Conservation (phyloP, 192 early-diverging fungal species). For the Backusella luteola region DNA sequence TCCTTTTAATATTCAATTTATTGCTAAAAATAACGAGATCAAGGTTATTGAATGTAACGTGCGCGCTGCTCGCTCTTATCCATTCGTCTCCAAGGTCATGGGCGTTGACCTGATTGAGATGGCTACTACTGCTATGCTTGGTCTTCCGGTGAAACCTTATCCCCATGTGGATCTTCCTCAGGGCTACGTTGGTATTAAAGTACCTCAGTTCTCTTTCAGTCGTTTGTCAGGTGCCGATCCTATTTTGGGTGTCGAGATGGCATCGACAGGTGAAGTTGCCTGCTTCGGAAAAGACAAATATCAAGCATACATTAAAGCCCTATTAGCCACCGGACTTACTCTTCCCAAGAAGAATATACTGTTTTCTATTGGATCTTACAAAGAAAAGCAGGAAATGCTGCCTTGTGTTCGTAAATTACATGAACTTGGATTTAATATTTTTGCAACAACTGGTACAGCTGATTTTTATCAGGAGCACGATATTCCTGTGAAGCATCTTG, state of each 20-base stretch:
- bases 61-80: constrained; percentile 94
- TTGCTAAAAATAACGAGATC: constrained; percentile 99
- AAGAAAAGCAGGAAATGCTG: constrained; percentile 97
- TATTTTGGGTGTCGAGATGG: constrained; percentile 98
- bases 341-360: constrained; percentile 96
- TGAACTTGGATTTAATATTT: constrained; percentile 86
- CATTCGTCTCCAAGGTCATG: constrained; percentile 96
- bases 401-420: constrained; percentile 83
- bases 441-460: constrained; percentile 95
- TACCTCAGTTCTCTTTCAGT: constrained; percentile 97
- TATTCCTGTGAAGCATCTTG: constrained; percentile 89
- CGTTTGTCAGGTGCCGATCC: constrained; percentile 96
- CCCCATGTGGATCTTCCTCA: constrained; percentile 66
- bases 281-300: constrained; percentile 98
- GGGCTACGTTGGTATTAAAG: constrained; percentile 94
- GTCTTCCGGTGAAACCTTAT: constrained; percentile 77
- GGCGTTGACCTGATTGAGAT: constrained; percentile 95
- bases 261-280: constrained; percentile 98
- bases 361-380: constrained; percentile 96
- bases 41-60: constrained; percentile 99
- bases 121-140: constrained; percentile 93
- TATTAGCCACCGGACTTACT: constrained; percentile 89
- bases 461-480: constrained; percentile 96
- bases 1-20: constrained; percentile 98
- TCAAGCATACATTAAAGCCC: constrained; percentile 95